Base-by-base conservation (phyloP, 2,329 filamentous ascomycete genomes). In the Neodidymelliopsis sp. region DNA sequence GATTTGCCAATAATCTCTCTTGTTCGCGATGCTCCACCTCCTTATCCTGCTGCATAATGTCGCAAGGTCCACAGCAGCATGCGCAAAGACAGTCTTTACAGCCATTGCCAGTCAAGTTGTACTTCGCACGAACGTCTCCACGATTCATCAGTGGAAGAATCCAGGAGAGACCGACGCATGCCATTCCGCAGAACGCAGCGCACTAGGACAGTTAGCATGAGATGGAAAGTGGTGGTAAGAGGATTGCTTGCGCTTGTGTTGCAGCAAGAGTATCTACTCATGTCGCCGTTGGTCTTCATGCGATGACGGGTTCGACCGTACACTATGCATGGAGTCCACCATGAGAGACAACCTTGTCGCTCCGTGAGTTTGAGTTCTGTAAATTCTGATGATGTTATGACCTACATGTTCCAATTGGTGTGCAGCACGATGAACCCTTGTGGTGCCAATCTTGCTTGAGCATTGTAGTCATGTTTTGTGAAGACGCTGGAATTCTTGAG, bases 21-120 rank as follows among this genome's bases (percentile, higher is more conserved):
- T 61, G 36, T 22, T 49, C 67, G 2, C 63, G 57, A 28, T 50
- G 62, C 38, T 55, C 30, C 8, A 54, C 47, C 42, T 72, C 69
- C 55, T 72, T 72, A 6, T 69, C 67, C 40, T 70, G 67, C 53
- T 72, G 69, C 12, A 58, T 57, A 13, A 70, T 38, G 57, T 70
- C 67, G 51, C 69, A 72, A 10, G 65, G 64, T n/a, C 10, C 25
- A 49, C 69, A 72, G 56, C 63, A 71, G 58, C 65, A 70, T 4
- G 69, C 66, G 37, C 66, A 70, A 19, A 70, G 49, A 46, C 67
- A 71, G 46, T 71, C 69, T 10, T 55, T 65, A 56, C 67, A 70
- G 8, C 49, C 64, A 30, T 67, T 67, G 28, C 67, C 67, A 4
- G 60, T 55, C 31, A 72, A 54, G 22, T 63, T 51, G 53, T 72